These are phyloP conservation scores for Hyphopichia homilentoma DNA, from an alignment of 805 yeast species.

Conservation along the genomic window DNA sequence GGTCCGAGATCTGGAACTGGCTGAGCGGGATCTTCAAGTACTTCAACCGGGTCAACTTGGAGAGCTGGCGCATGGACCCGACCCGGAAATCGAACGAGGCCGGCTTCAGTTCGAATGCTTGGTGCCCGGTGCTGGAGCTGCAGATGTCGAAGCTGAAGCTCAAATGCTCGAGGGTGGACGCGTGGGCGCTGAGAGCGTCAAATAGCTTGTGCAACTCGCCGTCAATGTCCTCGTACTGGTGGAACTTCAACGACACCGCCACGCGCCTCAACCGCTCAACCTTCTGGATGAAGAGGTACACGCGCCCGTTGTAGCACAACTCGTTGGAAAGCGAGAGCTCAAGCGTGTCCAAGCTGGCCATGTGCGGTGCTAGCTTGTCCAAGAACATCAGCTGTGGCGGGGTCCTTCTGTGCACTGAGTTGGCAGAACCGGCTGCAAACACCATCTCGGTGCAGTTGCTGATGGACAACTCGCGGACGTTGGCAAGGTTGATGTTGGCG, in stretches of 20 bases:
- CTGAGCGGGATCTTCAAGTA: slow-evolving; percentile 8
- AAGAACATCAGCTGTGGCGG: slow-evolving; percentile 8
- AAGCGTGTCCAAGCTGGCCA: slow-evolving; percentile 5
- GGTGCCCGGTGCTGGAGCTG: background rate
- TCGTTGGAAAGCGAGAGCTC: slow-evolving; percentile 10
- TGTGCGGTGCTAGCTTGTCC: slow-evolving; percentile 5
- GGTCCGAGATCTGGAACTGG: slow-evolving; percentile 6
- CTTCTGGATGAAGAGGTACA: slow-evolving; percentile 4
- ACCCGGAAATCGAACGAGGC: slow-evolving; percentile 2
- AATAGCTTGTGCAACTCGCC: slow-evolving; percentile 2
- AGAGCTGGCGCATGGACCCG: slow-evolving; percentile 1
- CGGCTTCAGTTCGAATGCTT: slow-evolving; percentile 2
- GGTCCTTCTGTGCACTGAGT: slow-evolving; percentile 7
- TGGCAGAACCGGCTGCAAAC: slow-evolving; percentile 1
- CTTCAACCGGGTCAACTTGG: slow-evolving; percentile 3
- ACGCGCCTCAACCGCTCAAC: slow-evolving; percentile 4
- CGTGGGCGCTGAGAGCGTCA: slow-evolving; percentile 3
- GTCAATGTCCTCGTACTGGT: slow-evolving; percentile 6
- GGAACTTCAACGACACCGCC: slow-evolving; percentile 5
- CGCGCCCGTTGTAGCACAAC: slow-evolving; percentile 7
- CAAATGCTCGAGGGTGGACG: slow-evolving; percentile 4
- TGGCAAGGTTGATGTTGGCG: slow-evolving; percentile 3
- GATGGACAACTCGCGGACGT: slow-evolving; percentile 6
- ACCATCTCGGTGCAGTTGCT: slow-evolving; percentile 10
- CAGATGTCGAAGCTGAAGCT: slow-evolving; percentile 5